Percentiles rank a stretch among this genome's conserved stretches.
Conservation (phyloP, 345 rosid species). For the Clarkia xantiana region DNA sequence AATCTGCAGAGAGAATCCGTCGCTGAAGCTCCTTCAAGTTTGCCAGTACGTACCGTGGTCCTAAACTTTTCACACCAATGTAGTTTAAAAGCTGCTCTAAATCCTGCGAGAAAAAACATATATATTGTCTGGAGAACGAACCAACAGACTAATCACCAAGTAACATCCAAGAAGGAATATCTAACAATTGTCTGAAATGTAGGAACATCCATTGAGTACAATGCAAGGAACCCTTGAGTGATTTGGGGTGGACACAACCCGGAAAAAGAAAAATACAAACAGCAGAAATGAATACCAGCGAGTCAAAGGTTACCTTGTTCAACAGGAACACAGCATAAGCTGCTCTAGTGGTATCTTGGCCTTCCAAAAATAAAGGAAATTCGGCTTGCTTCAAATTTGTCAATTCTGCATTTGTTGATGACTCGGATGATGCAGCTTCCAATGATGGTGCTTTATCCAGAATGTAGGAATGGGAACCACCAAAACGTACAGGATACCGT, state of each 20-base stretch:
- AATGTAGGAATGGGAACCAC: conserved; percentile 79
- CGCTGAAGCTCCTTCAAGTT: conserved; percentile 79
- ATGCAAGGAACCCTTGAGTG: background rate
- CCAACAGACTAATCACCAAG: no score
- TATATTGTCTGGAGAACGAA: no score
- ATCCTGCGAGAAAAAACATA: conserved; percentile 34
- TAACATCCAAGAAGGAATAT: no score
- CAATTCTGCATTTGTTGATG: conserved; percentile 17
- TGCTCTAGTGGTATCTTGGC: conserved; percentile 91
- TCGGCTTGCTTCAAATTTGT: conserved; percentile 36
- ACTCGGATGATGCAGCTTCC: conserved; percentile 47
- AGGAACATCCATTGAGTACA: no score
- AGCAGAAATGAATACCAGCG: background rate
- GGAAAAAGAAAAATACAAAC: background rate
- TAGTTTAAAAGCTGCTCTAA: conserved; percentile 81
- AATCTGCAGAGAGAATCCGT: conserved; percentile 65
- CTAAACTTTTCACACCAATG: conserved; percentile 68
- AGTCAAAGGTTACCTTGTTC: conserved; percentile 53
- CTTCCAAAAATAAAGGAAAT: conserved; percentile 87
- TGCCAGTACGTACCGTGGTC: conserved; percentile 84
- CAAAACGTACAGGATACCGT: conserved; percentile 60
- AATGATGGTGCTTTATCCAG: conserved; percentile 55
- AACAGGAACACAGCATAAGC: conserved; percentile 92
- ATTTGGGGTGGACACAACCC: background rate
- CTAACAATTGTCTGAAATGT: no score